Evolutionary conservation across 805 yeast genomes (phyloP), one percentile per base, ranked within the genome.

Genomic region (Ascoidea tarda): DNA sequence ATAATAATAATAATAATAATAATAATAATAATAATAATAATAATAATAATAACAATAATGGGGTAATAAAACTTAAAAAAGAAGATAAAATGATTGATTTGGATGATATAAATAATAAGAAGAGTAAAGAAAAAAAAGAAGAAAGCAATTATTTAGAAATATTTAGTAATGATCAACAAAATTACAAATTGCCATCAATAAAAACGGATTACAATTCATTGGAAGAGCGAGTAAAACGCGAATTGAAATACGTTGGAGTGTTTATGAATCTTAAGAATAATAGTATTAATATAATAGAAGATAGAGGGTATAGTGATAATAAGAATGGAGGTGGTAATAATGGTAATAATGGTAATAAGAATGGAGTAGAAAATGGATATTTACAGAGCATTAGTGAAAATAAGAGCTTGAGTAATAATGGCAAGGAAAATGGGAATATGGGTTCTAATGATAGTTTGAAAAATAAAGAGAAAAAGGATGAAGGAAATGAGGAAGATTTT

Each of bases 221-320:
- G 45, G 99, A 93, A 62, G 96, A 91, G 59, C 70, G 98, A 45
- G 69, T 93, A 53, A 84, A 87, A 63, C 74, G 96, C 49, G 99
- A 93, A 64, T 72, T 93, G 59, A 81, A 86, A 58, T 88, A 85
- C 62, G 87, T 93, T 53, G 99, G 99, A 0, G 87, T 93, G 3
- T 82, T 87, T 61, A 79, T 82, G 81, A 85, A 83, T 55, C 78
- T 72, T 46, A 66, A 65, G 52, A 74, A 69, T 63, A 63, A 72
- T 62, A 21, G 28, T 21, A 21, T 21, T 21, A 21, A 21, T 21
- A 21, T 21, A 21, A 21, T 21, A 21, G 28, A 21, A 21, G 28
- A 21, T 16, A 49, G 8, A 31, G 49, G 6, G 46, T 32, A 6
- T 32, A 38, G 8, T 48, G 49, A 46, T 32, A 66, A 67, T 46